Evolutionary conservation across 179 eudicot genomes (phyloP), one percentile per base, ranked within the genome.

Genomic region (Spergularia azorica): DNA sequence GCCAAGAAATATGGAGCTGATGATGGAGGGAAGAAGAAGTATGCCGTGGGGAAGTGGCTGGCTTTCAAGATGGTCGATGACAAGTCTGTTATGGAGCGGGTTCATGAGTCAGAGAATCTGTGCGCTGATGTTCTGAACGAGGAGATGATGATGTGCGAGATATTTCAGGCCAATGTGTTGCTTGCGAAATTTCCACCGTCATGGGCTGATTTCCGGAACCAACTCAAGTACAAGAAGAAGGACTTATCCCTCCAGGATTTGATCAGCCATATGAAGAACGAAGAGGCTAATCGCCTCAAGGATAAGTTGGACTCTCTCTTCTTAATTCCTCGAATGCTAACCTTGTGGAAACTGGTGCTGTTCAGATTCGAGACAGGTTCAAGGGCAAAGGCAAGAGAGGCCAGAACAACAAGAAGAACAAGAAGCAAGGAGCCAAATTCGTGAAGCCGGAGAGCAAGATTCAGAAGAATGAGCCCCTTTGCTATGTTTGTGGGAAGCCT

Each of bases 61-160:
- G 16, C 32, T 3, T 75, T 51, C 14, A 2, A 63, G 50, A 26
- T 75, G 69, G 51, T 64, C 0, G 77, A 74, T 51, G 41, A 63
- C 48, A 63, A 63, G 36, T 70, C 26, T 5, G 36, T 74, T 18
- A 74, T 65, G 69, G 51, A 50, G 16, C 11, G 21, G 21, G 50
- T 63, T 14, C 77, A 75, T 18, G 20, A 11, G 3, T 70, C 52
- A 14, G 62, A 70, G 20, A 70, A 70, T 5, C 4, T 21, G 20
- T 26, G 14, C 21, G 59, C 58, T 6, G 26, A 26, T 0, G 36
- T 63, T 2, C 2, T 63, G 2, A 32, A 3, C 4, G 21, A n/a
- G 64, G 50, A n/a, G 1, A 68, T 18, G 67, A 67, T 55, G 65
- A 57, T 67, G 56, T 67, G 21, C 21, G 0, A 21, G 21, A 21